Base-by-base conservation (phyloP, 768 basidiomycete genomes). In the Strobilomyces echinocephalus region DNA sequence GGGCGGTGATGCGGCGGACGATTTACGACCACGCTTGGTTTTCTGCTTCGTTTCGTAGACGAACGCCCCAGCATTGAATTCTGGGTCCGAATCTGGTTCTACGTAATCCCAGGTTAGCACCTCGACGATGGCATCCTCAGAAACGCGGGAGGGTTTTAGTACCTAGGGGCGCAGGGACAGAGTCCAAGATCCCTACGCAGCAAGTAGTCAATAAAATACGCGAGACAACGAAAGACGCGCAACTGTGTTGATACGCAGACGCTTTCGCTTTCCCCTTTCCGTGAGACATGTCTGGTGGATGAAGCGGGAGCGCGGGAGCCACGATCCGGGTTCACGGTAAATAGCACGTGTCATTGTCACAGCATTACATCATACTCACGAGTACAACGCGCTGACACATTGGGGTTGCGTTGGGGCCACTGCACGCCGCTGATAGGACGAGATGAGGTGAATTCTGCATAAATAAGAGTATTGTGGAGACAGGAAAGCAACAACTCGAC, bases 121-220 rank as follows among this genome's bases (percentile, higher is more conserved):
- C 14, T 10, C 31, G 31, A 24, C 24, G 24, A 4, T 24, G 26
- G 2, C 21, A 47, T 11, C 16, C n/a, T 20, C 21, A 20, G 26
- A 35, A 10, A n/a, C 16, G 38, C 16, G 24, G 16, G 11, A 21
- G 8, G 26, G 28, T 41, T 36, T 44, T 38, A 44, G 5, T 58
- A 69, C 74, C 73, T 61, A 72, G 59, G 34, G 75, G 74, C 2
- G 70, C 71, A 6, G 70, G 63, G 15, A 71, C 67, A 4, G 74
- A 72, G 20, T 53, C 40, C 50, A 59, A 53, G 12, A 24, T 50
- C 45, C 70, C 69, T 70, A 39, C 21, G 3, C 5, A 47, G 0
- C 11, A 4, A 18, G 28, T n/a, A 4, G 21, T 63, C 44, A 58
- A 16, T 30, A 36, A 14, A 48, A 12, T 26, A 31, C 10, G 3